These are phyloP conservation scores for Xylaria telfairii DNA, from an alignment of 495 filamentous ascomycete genomes.

Conservation along the genomic window DNA sequence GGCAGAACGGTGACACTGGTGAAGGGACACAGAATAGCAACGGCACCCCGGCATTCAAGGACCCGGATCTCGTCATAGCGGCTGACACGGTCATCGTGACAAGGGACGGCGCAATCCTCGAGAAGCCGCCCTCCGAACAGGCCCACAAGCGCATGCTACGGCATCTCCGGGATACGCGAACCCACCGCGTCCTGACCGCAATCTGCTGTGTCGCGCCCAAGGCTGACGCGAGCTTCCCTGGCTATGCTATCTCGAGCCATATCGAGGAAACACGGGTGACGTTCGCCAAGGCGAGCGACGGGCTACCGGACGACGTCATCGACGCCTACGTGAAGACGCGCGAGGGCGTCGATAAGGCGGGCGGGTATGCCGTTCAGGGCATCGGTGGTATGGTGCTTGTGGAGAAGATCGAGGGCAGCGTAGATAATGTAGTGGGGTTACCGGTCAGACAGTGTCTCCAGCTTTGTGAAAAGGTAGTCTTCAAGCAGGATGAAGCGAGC, in stretches of 20 bases:
- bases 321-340: slow-evolving; percentile 86
- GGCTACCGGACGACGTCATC: slow-evolving; percentile 68
- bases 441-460: slow-evolving; percentile 80
- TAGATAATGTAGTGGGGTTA: slow-evolving; percentile 96
- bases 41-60: slow-evolving; percentile 40
- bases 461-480: slow-evolving; percentile 83
- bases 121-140: slow-evolving; percentile 84
- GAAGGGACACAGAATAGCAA: background rate
- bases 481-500: slow-evolving; percentile 52
- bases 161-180: slow-evolving; percentile 71
- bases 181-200: slow-evolving; percentile 82
- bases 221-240: slow-evolving; percentile 75
- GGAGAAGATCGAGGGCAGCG: slow-evolving; percentile 85
- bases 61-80: slow-evolving; percentile 85
- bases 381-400: slow-evolving; percentile 79
- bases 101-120: slow-evolving; percentile 74
- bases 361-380: slow-evolving; percentile 93
- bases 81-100: slow-evolving; percentile 92
- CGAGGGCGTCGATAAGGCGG: slow-evolving; percentile 95
- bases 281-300: slow-evolving; percentile 79
- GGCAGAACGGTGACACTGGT: slow-evolving; percentile 41
- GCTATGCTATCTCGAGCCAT: slow-evolving; percentile 79
- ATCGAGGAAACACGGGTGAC: slow-evolving; percentile 88
- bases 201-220: slow-evolving; percentile 82
- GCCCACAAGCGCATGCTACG: slow-evolving; percentile 85